A percentile compares a stretch with the other conserved stretches of the same genome.
These are phyloP conservation scores for Rhodomyrtus tomentosa DNA, from an alignment of 345 rosid species.

Conservation along the genomic window DNA sequence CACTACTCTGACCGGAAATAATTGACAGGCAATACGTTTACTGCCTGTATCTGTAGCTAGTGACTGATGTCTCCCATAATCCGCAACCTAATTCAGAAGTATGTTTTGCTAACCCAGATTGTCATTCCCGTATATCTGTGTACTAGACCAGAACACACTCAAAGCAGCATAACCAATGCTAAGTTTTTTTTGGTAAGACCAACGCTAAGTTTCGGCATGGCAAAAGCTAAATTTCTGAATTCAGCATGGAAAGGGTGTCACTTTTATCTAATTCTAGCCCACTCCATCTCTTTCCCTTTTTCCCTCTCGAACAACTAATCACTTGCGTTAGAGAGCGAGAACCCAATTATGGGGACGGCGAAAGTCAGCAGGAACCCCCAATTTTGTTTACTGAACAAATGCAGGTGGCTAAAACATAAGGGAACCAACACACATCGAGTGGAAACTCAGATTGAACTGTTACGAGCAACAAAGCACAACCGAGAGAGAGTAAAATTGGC, in stretches of 20 bases:
- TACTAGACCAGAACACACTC: neutral
- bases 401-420: neutral
- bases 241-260: neutral
- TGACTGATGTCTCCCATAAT: neutral
- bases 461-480: neutral
- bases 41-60: neutral
- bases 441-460: neutral
- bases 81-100: neutral
- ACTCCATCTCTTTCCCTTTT: neutral
- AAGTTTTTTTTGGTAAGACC: neutral
- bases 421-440: neutral
- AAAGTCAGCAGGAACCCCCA: neutral
- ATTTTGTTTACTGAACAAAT: neutral
- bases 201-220: neutral
- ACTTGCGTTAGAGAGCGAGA: neutral
- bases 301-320: neutral
- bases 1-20: too few species aligned
- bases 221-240: neutral
- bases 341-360: neutral
- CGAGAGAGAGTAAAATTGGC: neutral
- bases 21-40: neutral
- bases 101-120: neutral
- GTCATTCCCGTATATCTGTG: neutral
- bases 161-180: neutral
- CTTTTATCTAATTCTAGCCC: neutral